Conservation (phyloP, 2,329 filamentous ascomycete genomes). For the Ustulina deusta region DNA sequence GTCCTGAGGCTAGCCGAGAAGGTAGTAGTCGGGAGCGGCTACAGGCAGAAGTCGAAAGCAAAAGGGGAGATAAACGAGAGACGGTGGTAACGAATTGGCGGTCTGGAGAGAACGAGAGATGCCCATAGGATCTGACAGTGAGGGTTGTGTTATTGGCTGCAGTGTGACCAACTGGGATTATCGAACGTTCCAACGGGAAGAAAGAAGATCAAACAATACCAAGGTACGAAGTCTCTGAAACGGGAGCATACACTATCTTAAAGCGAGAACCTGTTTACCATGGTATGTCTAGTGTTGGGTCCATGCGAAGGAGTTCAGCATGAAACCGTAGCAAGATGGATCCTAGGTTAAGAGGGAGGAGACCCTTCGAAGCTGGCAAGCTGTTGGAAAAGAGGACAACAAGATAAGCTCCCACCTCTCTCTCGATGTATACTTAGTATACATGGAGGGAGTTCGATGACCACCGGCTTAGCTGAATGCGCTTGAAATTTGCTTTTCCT, state of each 20-base stretch:
- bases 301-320: conserved; percentile 40
- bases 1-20: conserved; percentile 21
- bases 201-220: conserved; percentile 46
- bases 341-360: conserved; percentile 2
- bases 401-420: neutral
- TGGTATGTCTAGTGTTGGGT: no score
- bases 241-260: conserved; percentile 32
- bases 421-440: neutral
- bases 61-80: conserved; percentile 26
- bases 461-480: neutral
- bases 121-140: conserved; percentile 26
- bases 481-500: conserved; percentile 41
- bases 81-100: conserved; percentile 26
- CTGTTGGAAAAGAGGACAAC: conserved; percentile 1
- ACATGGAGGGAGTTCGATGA: neutral
- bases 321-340: conserved; percentile 37
- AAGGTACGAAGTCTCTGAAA: conserved; percentile 36
- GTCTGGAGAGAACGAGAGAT: conserved; percentile 26
- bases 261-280: conserved; percentile 27
- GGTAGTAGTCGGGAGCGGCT: conserved; percentile 25
- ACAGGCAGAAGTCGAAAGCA: conserved; percentile 29
- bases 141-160: conserved; percentile 36
- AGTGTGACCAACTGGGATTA: conserved; percentile 37
- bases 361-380: conserved; percentile 4
- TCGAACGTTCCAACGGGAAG: conserved; percentile 42